Base-by-base conservation (phyloP, 2,329 filamentous ascomycete genomes). In the Aspergillus sergii region DNA sequence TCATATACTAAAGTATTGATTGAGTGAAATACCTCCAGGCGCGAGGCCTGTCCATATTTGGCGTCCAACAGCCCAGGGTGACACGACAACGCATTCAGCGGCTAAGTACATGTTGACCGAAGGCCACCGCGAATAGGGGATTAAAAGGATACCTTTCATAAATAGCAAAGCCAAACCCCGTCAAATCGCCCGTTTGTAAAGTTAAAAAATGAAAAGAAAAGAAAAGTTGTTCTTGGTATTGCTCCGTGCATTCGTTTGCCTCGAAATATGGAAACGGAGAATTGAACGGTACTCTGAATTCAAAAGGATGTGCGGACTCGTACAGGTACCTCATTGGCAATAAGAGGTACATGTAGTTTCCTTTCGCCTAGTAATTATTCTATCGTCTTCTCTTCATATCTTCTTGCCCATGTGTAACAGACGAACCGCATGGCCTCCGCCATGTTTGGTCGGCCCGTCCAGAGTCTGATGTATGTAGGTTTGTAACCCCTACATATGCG, bases 51-150 rank as follows among this genome's bases (percentile, higher is more conserved):
- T 26, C 41, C 39, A 26, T 43, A 58, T 45, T 43, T 46, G 56
- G 57, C 48, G 39, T 53, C n/a, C 41, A 60, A 36, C 55, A 59
- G 43, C 53, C 34, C 55, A 60, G n/a, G 48, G 68, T 70, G 53
- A 64, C 64, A 70, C 68, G 66, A 69, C 68, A 68, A 70, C 68
- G 66, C 66, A 69, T 64, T 53, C 59, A 64, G 64, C 69, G 68
- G 68, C 65, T 70, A 66, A 61, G 23, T 68, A 65, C 69, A 71
- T 64, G 28, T 61, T 58, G 58, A 26, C n/a, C 53, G 65, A 67
- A 68, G 60, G 50, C 45, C 56, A 62, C 63, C 63, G 65, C 63
- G 61, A 68, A 65, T 67, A 55, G 67, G 66, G 61, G 60, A 66
- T 65, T 68, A 68, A 59, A 46, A 50, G 57, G 58, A 55, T 28